Evolutionary conservation across 208 protist species (phyloP).

Genomic region (Herpetomonas samuelpessoai): DNA sequence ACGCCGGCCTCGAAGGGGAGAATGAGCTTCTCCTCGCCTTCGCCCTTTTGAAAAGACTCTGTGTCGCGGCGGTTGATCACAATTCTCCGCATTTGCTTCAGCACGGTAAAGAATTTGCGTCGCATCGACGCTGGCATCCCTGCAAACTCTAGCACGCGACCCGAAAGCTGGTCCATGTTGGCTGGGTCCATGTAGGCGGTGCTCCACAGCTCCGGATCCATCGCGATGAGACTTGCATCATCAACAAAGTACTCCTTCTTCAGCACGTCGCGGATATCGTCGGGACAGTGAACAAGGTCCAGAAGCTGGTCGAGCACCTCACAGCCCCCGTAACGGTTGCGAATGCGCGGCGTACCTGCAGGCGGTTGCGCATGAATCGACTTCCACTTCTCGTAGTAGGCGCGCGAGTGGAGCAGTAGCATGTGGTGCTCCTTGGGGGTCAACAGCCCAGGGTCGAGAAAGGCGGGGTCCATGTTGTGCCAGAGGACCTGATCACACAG

Average conservation of each 20-base stretch:
- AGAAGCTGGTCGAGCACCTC: constrained; percentile 63
- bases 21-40: constrained; percentile 29
- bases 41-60: constrained; percentile 9
- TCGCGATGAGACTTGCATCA: constrained; percentile 74
- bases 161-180: constrained; percentile 86
- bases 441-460: constrained; percentile 80
- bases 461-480: constrained; percentile 87
- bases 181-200: constrained; percentile 73
- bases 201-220: constrained; percentile 74
- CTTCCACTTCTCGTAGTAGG: constrained; percentile 88
- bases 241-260: constrained; percentile 81
- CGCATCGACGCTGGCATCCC: constrained; percentile 42
- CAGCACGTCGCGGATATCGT: constrained; percentile 37
- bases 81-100: constrained; percentile 83
- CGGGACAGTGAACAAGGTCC: constrained; percentile 43
- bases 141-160: constrained; percentile 83
- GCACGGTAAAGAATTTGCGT: constrained; percentile 54
- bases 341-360: constrained; percentile 44
- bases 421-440: constrained; percentile 83
- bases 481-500: constrained; percentile 85
- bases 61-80: constrained; percentile 66
- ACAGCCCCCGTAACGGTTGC: constrained; percentile 61
- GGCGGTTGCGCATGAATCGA: constrained; percentile 54
- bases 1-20: constrained; percentile 60
- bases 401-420: constrained; percentile 77